A percentile compares a stretch with the other conserved stretches of the same genome.
Conservation (phyloP, 164 flowering plant genomes). For the Paratinospora sagittata region DNA sequence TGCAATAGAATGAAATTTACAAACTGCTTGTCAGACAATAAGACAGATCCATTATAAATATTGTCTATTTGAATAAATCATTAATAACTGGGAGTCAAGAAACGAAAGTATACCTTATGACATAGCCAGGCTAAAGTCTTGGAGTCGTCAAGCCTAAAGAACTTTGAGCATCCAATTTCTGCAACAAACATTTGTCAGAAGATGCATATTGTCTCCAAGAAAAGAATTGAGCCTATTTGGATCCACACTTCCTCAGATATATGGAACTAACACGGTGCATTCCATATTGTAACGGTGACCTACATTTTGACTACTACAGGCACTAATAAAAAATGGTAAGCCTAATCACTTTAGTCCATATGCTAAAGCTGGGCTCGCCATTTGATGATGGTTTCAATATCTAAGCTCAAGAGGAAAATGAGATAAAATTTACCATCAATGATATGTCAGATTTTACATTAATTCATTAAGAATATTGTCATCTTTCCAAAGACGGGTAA, state of each 20-base stretch:
- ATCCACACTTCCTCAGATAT: no score
- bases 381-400: no score
- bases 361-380: background rate
- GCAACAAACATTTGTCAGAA: conserved; percentile 18
- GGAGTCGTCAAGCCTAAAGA: conserved; percentile 82
- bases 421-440: no score
- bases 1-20: conserved; percentile 22
- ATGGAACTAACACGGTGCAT: background rate
- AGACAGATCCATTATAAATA: background rate
- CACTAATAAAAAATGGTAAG: background rate
- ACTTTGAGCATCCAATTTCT: conserved; percentile 72
- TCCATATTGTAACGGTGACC: background rate
- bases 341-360: background rate
- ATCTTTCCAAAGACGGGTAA: background rate
- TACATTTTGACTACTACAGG: no score
- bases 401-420: no score
- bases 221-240: no score
- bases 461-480: background rate
- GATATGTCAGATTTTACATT: background rate
- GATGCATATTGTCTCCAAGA: background rate
- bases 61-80: background rate
- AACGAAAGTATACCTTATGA: conserved; percentile 50
- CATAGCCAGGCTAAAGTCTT: conserved; percentile 76
- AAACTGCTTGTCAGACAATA: background rate
- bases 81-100: background rate